Evolutionary conservation across 495 filamentous ascomycete genomes (phyloP).

Genomic region (Aspergillus ellipticus): DNA sequence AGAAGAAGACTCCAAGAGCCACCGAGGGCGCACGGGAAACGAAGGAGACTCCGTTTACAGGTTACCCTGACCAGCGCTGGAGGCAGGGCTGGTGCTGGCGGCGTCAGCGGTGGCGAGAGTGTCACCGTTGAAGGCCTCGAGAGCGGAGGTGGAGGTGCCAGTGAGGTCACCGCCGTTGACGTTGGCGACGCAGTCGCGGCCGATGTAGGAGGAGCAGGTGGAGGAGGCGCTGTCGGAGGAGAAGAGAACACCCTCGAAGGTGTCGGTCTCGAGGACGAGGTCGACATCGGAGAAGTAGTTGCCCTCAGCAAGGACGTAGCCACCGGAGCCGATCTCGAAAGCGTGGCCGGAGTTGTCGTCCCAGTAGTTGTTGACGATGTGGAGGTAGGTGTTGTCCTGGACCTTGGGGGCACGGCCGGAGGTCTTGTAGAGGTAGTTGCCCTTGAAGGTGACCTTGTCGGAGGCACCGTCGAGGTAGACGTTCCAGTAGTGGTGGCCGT

Average conservation of each 20-base stretch:
- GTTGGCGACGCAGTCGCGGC: constrained; percentile 2
- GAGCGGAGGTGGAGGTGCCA: neutral
- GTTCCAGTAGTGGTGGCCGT: constrained; percentile 44
- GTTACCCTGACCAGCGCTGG: constrained; percentile 3
- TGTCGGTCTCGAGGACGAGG: neutral
- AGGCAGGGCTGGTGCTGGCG: neutral
- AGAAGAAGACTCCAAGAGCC: too few relatives aligned
- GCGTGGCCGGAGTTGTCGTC: constrained; percentile 48
- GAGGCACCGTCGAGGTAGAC: constrained; percentile 35
- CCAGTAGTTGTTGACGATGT: constrained; percentile 53
- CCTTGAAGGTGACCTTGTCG: constrained; percentile 39
- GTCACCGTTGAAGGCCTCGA: neutral
- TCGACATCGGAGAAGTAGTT: constrained; percentile 39
- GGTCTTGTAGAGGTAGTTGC: constrained; percentile 43
- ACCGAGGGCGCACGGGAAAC: too few relatives aligned
- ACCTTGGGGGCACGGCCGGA: constrained; percentile 38
- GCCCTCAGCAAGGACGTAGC: constrained; percentile 51
- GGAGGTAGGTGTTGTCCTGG: constrained; percentile 37
- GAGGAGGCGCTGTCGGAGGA: neutral
- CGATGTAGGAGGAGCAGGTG: neutral
- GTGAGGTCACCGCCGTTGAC: constrained; percentile 1
- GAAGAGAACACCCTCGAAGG: constrained; percentile 3
- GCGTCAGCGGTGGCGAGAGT: neutral
- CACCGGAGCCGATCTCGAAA: constrained; percentile 48
- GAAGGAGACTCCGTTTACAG: neutral